Base-by-base conservation (phyloP, 176 grass and related monocot genomes). In the Zoysia japonica region DNA sequence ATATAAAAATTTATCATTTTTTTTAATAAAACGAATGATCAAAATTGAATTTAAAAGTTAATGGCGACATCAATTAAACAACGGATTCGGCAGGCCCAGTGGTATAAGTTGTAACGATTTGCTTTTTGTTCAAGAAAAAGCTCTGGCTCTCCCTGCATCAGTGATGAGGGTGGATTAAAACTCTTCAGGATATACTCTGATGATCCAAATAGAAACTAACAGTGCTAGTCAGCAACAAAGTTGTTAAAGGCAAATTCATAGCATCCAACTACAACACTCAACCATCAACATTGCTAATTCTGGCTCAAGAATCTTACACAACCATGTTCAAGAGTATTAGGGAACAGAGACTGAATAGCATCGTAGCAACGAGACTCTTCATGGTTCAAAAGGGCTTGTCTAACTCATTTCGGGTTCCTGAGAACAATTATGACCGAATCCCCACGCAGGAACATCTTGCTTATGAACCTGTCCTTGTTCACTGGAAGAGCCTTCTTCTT, bases 401-500 rank as follows among this genome's bases (percentile, higher is more conserved):
- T 28, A 71, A 42, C 17, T 97, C 84, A 98, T 10, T 98, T 94
- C 0, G 92, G 95, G 71, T 94, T 98, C 81, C 92, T 88, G 5
- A 93, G 90, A 41, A 98, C 92, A 48, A 94, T 94, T 52, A 98
- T 94, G 76, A 98, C 90, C 4, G 92, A 98, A 70, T 94, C 95
- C 46, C 95, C 95, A 3, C 92, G 80, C 56, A 98, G 92, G 72
- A 98, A 98, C 92, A 98, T 98, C 86, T 98, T 98, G 70, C 95
- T 94, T 14, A 98, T 94, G 78, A 98, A 94, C 65, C 92, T 90
- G 71, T 98, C 92, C 76, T 98, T 98, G 88, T 93, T 98, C 50
- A 98, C 88, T 0, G 95, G 90, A 60, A 98, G 89, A 47, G 95
- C 92, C 83, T 98, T 98, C 86, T 98, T 98, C 92, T 98, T 98